Evolutionary conservation across 2,329 filamentous ascomycete genomes (phyloP).

Genomic region (Myriosclerotinia duriaeana): DNA sequence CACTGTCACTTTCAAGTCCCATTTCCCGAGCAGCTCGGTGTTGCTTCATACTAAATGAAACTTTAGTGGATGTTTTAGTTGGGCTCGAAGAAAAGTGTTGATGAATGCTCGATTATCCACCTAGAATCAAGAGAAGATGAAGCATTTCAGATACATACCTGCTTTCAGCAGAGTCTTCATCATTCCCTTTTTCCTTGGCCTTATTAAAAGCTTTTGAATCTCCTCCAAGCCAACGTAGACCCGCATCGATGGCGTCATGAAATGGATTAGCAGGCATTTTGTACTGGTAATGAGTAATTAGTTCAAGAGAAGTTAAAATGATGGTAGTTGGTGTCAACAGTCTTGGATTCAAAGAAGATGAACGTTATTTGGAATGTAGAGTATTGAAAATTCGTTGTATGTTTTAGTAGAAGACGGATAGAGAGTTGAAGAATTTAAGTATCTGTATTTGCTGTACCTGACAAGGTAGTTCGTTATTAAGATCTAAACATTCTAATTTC

Average conservation of each 20-base stretch:
- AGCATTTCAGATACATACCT: neutral
- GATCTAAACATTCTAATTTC: neutral
- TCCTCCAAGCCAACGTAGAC: neutral
- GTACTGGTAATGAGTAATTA: neutral
- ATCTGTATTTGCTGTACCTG: neutral
- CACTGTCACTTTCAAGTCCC: neutral
- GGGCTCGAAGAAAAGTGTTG: neutral
- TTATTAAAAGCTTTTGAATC: neutral
- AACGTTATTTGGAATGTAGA: neutral
- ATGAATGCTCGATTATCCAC: neutral
- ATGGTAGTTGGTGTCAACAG: neutral
- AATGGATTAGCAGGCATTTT: neutral
- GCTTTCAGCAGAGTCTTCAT: neutral
- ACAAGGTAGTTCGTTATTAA: neutral
- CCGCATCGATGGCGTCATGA: neutral
- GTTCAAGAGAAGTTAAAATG: too few relatives aligned
- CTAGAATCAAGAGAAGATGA: neutral
- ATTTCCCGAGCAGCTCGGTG: neutral
- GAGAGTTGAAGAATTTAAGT: neutral
- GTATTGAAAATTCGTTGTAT: neutral
- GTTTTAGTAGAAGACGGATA: neutral
- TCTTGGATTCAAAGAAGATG: neutral
- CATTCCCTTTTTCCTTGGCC: neutral
- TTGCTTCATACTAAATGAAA: neutral
- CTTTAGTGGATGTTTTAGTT: neutral